Evolutionary conservation across 2,329 filamentous ascomycete species (phyloP).

Genomic region (Penicillium sp.): DNA sequence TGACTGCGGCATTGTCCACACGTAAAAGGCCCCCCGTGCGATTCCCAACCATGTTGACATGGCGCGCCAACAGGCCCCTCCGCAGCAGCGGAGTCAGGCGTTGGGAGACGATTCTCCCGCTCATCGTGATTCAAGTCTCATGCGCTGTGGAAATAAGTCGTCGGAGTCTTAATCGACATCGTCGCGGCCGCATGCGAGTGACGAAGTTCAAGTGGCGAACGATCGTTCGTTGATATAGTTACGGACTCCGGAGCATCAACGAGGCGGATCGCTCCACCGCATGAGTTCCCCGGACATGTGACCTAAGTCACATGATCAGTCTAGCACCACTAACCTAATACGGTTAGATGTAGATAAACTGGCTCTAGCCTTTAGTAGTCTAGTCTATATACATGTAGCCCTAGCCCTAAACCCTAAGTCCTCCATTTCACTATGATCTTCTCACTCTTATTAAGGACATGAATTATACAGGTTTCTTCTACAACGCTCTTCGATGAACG

Average conservation of each 20-base stretch:
- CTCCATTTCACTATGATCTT: too few relatives aligned
- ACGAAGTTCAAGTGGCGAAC: neutral
- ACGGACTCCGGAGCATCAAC: too few relatives aligned
- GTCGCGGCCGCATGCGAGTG: slow-evolving; percentile 2
- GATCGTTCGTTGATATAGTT: slow-evolving; percentile 7
- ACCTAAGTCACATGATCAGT: neutral
- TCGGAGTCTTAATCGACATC: slow-evolving; percentile 9
- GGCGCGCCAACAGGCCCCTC: slow-evolving; percentile 57
- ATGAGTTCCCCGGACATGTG: neutral
- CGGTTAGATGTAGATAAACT: too few relatives aligned
- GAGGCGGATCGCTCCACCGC: neutral
- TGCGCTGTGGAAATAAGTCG: slow-evolving; percentile 20
- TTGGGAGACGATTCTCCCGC: slow-evolving; percentile 70
- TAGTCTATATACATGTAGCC: too few relatives aligned
- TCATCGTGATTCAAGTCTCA: slow-evolving; percentile 53
- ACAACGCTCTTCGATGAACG: too few relatives aligned
- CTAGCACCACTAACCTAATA: too few relatives aligned
- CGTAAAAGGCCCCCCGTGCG: slow-evolving; percentile 66
- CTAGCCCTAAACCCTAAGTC: too few relatives aligned
- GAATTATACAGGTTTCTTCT: too few relatives aligned
- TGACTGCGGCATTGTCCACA: slow-evolving; percentile 60
- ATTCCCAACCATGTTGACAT: slow-evolving; percentile 58
- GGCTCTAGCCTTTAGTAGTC: too few relatives aligned
- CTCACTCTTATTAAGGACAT: too few relatives aligned
- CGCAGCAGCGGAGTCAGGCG: slow-evolving; percentile 65